These are phyloP conservation scores for Wickerhamia fluorescens DNA, from an alignment of 805 yeast genomes.

Conservation along the genomic window DNA sequence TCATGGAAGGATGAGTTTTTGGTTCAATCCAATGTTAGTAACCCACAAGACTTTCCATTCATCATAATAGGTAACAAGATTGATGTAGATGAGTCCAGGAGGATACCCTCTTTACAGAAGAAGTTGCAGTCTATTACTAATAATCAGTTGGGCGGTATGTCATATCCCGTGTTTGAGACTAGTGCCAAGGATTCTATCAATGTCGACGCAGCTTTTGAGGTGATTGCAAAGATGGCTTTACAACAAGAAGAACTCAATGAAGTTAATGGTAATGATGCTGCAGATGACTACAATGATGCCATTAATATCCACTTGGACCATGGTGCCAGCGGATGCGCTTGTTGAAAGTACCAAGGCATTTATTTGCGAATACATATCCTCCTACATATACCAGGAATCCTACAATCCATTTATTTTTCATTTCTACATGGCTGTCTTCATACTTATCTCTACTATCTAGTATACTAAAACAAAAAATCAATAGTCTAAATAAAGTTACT, in stretches of 20 bases:
- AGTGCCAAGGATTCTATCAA: constrained; percentile 95
- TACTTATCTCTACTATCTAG: no score
- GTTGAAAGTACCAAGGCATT: constrained; percentile 31
- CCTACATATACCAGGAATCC: constrained; percentile 2
- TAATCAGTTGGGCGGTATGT: constrained; percentile 54
- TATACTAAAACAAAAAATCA: no score
- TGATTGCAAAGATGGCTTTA: constrained; percentile 88
- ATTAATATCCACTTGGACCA: constrained; percentile 83
- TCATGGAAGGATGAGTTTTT: constrained; percentile 95
- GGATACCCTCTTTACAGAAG: constrained; percentile 54
- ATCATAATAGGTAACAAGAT: constrained; percentile 92
- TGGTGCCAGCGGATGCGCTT: constrained; percentile 71
- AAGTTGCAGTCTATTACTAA: constrained; percentile 41
- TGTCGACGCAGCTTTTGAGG: constrained; percentile 93
- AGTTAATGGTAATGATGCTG: constrained; percentile 48
- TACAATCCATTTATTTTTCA: not conserved
- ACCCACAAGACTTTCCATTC: constrained; percentile 94
- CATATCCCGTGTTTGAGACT: constrained; percentile 86
- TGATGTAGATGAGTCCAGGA: constrained; percentile 86
- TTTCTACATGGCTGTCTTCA: constrained; percentile 1
- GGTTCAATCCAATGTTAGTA: constrained; percentile 85
- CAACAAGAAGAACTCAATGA: constrained; percentile 93
- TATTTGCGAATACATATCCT: not conserved
- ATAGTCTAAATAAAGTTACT: no score
- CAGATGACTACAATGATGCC: constrained; percentile 92